Conservation (phyloP, 768 basidiomycete species). For the Filobasidium floriforme region DNA sequence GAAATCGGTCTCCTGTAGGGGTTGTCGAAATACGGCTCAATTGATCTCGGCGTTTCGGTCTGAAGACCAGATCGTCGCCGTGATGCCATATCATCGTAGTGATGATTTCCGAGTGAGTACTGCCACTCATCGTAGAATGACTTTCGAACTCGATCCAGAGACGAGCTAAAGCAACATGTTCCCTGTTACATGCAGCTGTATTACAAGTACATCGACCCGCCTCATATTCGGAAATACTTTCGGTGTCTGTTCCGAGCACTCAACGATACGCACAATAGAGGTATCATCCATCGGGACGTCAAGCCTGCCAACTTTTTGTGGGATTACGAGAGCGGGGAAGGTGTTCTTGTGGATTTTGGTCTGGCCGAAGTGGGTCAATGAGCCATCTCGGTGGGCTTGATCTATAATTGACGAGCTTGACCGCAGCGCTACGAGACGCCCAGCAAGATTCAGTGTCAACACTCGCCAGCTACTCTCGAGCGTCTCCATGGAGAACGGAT, state of each 20-base stretch:
- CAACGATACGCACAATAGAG: slow-evolving; percentile 74
- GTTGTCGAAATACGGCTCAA: slow-evolving; percentile 80
- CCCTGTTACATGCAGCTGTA: slow-evolving; percentile 53
- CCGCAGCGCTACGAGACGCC: slow-evolving; percentile 41
- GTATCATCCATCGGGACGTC: slow-evolving; percentile 91
- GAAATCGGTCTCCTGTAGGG: slow-evolving; percentile 30
- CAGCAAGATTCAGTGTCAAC: slow-evolving; percentile 55
- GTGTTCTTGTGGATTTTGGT: slow-evolving; percentile 89
- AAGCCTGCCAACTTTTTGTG: slow-evolving; percentile 97
- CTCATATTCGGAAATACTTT: slow-evolving; percentile 75
- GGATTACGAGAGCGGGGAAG: slow-evolving; percentile 71
- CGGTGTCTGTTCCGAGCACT: slow-evolving; percentile 83
- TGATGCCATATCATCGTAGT: slow-evolving; percentile 88
- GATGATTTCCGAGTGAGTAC: slow-evolving; percentile 81
- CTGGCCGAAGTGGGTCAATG: slow-evolving; percentile 69
- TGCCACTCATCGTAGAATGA: no score
- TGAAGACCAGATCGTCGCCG: slow-evolving; percentile 81
- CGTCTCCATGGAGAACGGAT: slow-evolving; percentile 63
- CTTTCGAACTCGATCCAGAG: neutral
- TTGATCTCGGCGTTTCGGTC: slow-evolving; percentile 89
- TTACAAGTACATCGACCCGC: slow-evolving; percentile 64
- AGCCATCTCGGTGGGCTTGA: neutral
- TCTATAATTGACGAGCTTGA: neutral
- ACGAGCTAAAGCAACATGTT: neutral
- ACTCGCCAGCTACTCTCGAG: slow-evolving; percentile 58